Base-by-base conservation (phyloP, 495 filamentous ascomycete species). In the Xylaria venustula region DNA sequence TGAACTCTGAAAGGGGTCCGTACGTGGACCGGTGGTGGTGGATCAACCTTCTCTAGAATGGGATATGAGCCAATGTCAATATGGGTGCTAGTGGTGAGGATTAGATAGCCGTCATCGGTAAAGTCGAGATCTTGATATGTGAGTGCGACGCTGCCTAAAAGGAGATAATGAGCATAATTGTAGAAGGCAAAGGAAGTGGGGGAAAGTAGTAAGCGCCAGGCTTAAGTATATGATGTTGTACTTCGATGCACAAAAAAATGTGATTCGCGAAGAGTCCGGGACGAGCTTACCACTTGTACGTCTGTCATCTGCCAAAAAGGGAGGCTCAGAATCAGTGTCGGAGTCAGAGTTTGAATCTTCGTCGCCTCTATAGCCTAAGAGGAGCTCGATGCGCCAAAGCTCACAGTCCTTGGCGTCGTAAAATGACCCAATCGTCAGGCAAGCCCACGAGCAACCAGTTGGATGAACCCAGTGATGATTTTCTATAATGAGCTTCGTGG, bases 401-500 rank as follows among this genome's bases (percentile, higher is more conserved):
- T 70, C 66, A 20, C 50, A 42, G 34, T 61, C 55, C 3, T 61
- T 26, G 1, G 32, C 42, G 63, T 75, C 67, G 58, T 69, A 72
- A 40, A 71, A 75, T 15, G 66, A 69, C 0, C 65, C 73, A 22
- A 73, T 50, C 19, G 69, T 58, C 14, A 76, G 42, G 51, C 67
- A 69, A 42, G 68, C 72, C 70, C 68, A 75, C 40, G 64, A 60
- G 5, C 23, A 57, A 30, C 36, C 41, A 19, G 45, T 45, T 41
- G 62, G 67, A 41, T 67, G 60, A 9, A 58, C 12, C 50, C 62
- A 69, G 25, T 66, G 57, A 26, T 62, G 41, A 54, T 67, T 64
- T 19, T 50, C 58, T 48, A 68, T 62, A n/a, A 65, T 42, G 14
- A 72, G 60, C 50, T 71, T 68, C 7, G 58, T 68, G n/a, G 71